Base-by-base conservation (phyloP, 164 flowering plant genomes). In the Aristolochia californica region DNA sequence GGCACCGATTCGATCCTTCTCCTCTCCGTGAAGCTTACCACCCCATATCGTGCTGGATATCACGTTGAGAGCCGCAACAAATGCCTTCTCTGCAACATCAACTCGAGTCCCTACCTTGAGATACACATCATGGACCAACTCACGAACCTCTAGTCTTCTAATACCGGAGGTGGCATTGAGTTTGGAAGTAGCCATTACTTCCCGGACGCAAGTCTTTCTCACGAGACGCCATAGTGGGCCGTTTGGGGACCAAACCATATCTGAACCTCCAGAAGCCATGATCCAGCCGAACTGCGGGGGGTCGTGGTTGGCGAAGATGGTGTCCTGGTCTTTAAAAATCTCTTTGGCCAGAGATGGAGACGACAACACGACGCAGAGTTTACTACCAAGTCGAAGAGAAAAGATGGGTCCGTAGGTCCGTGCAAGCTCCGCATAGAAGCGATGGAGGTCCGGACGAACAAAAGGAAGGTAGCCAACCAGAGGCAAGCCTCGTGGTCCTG, bases 31-130 rank as follows among this genome's bases (percentile, higher is more conserved):
- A 13, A 75, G 34, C 2, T 76, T 62, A 3, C 74, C 76, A 5
- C 85, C 83, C 85, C 85, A 83, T 61, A 80, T 5, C 78, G 75
- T 78, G 48, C 61, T 68, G 5, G 76, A 73, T 2, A 77, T 57
- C 57, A 70, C 73, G 43, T 77, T 72, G 17, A 77, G 45, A 28
- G 66, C 50, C 5, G 76, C 69, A 62, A 69, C 17, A 47, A 83
- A 77, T 64, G 65, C 45, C 56, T 67, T 67, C 56, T 77, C 75
- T 0, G 79, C 82, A 0, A 83, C 48, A 28, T 77, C 62, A 0
- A 79, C 63, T 11, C 68, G 72, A 15, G 55, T 18, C 4, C 78
- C 82, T 0, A 56, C 62, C 57, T 59, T 61, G 0, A 28, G 30
- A 28, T 28, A 28, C 30, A 28, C 2, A 28, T 28, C 30, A 28